Evolutionary conservation across 306 rosid genomes (phyloP).

Genomic region (Pterocarpus macrocarpus): DNA sequence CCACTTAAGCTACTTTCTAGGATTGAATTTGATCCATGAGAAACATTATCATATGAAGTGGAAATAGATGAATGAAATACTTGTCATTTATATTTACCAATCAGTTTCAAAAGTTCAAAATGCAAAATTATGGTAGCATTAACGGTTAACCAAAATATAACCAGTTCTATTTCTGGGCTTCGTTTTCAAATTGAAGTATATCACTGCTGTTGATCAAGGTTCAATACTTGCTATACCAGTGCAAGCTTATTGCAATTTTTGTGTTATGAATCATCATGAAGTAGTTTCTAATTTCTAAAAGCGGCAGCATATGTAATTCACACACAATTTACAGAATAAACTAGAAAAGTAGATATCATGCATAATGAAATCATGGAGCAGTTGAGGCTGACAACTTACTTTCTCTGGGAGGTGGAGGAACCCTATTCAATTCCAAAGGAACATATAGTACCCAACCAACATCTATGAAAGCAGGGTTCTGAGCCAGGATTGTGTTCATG

Average conservation of each 20-base stretch:
- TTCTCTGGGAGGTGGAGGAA: conserved; percentile 43
- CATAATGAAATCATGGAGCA: neutral
- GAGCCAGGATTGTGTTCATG: conserved; percentile 52
- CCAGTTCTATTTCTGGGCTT: neutral
- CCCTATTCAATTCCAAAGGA: conserved; percentile 66
- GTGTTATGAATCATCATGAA: neutral
- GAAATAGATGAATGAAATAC: conserved; percentile 4
- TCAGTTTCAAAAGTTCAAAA: neutral
- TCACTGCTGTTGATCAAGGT: conserved; percentile 5
- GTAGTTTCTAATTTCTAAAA: no score
- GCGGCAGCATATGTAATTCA: neutral
- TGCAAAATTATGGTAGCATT: neutral
- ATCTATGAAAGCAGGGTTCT: conserved; percentile 35
- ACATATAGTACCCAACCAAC: conserved; percentile 73
- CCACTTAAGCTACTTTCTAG: conserved; percentile 13
- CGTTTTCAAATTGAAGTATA: neutral
- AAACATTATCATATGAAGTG: conserved; percentile 20
- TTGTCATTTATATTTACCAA: neutral
- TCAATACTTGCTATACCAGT: neutral
- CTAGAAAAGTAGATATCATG: neutral
- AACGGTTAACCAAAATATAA: neutral
- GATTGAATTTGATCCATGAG: conserved; percentile 1
- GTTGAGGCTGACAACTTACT: conserved; percentile 34
- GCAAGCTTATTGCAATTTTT: neutral
- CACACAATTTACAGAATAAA: neutral